Evolutionary conservation across 164 flowering plant species (phyloP), one percentile per base, ranked within the genome.

Genomic region (Liquidambar formosana): DNA sequence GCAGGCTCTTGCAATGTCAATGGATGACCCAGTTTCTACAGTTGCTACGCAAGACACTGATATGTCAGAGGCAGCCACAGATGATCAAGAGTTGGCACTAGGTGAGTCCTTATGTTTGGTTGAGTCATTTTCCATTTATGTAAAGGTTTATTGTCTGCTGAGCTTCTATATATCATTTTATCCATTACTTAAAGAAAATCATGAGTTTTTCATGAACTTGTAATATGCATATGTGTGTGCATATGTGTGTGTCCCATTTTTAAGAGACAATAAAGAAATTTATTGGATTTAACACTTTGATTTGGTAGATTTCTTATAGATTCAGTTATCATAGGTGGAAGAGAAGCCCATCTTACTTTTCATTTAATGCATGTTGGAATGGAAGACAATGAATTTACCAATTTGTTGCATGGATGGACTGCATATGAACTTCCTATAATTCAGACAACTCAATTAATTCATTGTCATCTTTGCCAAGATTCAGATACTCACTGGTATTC

Each of bases 1-100:
- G 76, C 92, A 87, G 70, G 98, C 98, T 38, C 88, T 91, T 69
- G 89, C 93, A 33, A 89, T 93, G 97, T 93, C 98, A 65, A 89
- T 90, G 91, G 89, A 88, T 80, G 92, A 85, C 13, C 83, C 94
- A 52, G 71, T 77, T 49, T 56, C 88, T 44, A 69, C 75, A 74
- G 75, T 56, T 63, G 75, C 77, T 16, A 41, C 56, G 43, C 72
- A 80, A 73, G 97, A 93, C 76, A 71, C 86, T 8, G 88, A 87
- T 72, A 91, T 93, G 98, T 78, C 88, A 43, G 98, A 91, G n/a
- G 93, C 87, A 69, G 79, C 84, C 61, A 71, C 76, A 15, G 96
- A 79, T 48, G 97, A 93, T 75, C 90, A 85, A 61, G 98, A 93
- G 38, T 78, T 93, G 84, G 90, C 89, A 47, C 81, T 84, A 43